phyloP scores from a whole-genome alignment of 169 alveolate species.

The Sarcocystis neurona region DNA sequence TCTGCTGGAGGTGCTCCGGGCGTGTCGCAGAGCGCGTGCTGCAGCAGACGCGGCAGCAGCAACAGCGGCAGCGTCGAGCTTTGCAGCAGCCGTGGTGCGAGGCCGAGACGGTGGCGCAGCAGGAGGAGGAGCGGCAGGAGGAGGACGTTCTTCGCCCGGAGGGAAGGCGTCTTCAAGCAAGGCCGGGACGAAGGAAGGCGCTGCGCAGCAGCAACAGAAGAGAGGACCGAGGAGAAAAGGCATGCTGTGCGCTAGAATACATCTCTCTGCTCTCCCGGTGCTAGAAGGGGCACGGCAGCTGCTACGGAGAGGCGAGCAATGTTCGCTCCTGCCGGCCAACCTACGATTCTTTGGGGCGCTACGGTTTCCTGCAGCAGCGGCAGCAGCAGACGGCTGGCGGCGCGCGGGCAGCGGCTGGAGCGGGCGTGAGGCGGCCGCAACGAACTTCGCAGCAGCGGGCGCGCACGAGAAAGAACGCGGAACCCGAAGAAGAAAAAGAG shows the following conservation, averaged over 20 bases:
- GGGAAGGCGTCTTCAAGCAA: constrained; percentile 14
- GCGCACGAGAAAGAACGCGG: not conserved
- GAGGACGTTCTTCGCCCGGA: constrained; percentile 17
- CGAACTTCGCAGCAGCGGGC: not conserved
- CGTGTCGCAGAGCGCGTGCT: constrained; percentile 14
- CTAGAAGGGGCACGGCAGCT: constrained; percentile 43
- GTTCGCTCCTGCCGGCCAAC: constrained; percentile 38
- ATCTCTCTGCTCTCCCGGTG: constrained; percentile 4
- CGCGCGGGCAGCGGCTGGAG: not conserved
- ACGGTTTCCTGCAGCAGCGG: constrained; percentile 32
- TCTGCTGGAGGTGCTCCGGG: constrained; percentile 51
- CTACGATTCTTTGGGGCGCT: constrained; percentile 11
- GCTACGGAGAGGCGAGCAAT: constrained; percentile 21
- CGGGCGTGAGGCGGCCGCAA: not conserved
- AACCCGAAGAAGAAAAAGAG: not conserved
- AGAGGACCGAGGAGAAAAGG: too few relatives aligned
- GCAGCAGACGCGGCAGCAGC: not conserved
- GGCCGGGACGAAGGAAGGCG: too few relatives aligned
- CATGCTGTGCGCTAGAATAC: constrained; percentile 12
- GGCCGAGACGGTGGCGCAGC: not conserved
- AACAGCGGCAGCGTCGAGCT: not conserved
- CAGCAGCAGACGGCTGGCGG: constrained; percentile 28
- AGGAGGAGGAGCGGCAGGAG: not conserved
- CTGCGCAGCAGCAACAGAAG: too few relatives aligned
- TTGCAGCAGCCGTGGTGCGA: not conserved